phyloP scores from a whole-genome alignment of 169 alveolate genomes.

The Cryptosporidium ryanae region DNA sequence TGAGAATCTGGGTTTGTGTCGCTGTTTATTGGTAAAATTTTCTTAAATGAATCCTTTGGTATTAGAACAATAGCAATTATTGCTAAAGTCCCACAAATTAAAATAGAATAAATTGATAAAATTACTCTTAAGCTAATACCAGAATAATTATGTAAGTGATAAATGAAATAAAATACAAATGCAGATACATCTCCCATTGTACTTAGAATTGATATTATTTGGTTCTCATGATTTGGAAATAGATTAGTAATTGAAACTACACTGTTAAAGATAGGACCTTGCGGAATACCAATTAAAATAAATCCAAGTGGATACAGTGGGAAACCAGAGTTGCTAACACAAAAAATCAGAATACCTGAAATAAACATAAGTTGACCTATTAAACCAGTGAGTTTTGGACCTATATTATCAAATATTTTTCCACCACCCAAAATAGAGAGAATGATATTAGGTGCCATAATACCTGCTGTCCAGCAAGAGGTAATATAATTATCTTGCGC shows the following conservation, averaged over 20 bases:
- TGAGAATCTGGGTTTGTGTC: constrained; percentile 14
- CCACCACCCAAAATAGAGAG: constrained; percentile 70
- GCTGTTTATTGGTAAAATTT: neutral
- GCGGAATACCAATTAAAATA: constrained; percentile 65
- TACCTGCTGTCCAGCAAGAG: constrained; percentile 74
- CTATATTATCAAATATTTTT: constrained; percentile 50
- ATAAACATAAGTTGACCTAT: constrained; percentile 71
- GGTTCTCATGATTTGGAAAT: constrained; percentile 59
- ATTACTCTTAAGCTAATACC: constrained; percentile 22
- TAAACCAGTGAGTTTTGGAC: constrained; percentile 62
- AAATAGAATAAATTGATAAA: constrained; percentile 28
- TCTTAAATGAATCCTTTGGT: constrained; percentile 36
- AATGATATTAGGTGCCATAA: constrained; percentile 68
- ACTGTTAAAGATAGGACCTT: constrained; percentile 73
- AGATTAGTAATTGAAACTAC: constrained; percentile 55
- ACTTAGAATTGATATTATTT: constrained; percentile 69
- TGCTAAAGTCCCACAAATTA: constrained; percentile 51
- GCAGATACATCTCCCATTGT: constrained; percentile 75
- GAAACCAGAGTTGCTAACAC: constrained; percentile 28
- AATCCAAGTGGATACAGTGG: constrained; percentile 73
- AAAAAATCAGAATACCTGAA: constrained; percentile 38
- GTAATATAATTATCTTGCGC: constrained; percentile 62
- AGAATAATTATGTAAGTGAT: constrained; percentile 41
- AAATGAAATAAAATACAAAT: constrained; percentile 59
- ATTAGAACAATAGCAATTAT: constrained; percentile 35